Percentiles rank a stretch among this genome's conserved stretches.
phyloP scores from a whole-genome alignment of 1,139 yeast species.

The Zygosaccharomyces pseudobailii region DNA sequence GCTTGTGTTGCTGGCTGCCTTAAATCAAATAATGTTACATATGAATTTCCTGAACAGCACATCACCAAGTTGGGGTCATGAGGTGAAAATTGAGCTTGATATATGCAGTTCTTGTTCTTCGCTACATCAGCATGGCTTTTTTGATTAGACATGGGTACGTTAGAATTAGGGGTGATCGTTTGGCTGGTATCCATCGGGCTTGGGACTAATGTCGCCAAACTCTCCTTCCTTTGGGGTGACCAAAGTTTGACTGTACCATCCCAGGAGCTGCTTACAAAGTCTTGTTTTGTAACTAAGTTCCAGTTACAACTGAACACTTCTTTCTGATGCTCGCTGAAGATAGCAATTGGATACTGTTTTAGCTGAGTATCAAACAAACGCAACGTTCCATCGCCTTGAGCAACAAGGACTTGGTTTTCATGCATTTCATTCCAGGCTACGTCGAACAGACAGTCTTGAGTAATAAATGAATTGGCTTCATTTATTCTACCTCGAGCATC shows the following conservation, averaged over 20 bases:
- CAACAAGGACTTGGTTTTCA: constrained; percentile 77
- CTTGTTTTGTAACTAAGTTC: constrained; percentile 73
- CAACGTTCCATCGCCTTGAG: constrained; percentile 87
- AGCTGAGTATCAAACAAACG: constrained; percentile 74
- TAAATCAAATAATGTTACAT: constrained; percentile 77
- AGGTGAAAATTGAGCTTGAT: constrained; percentile 81
- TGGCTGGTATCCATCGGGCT: constrained; percentile 24
- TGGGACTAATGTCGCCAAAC: constrained; percentile 55
- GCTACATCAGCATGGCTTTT: constrained; percentile 14
- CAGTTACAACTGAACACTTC: constrained; percentile 89
- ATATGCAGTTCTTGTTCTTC: constrained; percentile 51
- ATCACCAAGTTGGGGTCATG: constrained; percentile 69
- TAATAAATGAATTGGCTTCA: constrained; percentile 63
- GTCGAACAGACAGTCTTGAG: constrained; percentile 91
- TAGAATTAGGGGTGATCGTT: constrained; percentile 13
- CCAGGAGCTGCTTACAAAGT: constrained; percentile 82
- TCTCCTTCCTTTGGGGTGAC: constrained; percentile 56
- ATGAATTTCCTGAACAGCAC: constrained; percentile 77
- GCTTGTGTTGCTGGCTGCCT: constrained; percentile 52
- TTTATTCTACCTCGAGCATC: constrained; percentile 57
- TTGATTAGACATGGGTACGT: constrained; percentile 22
- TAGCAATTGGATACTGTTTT: constrained; percentile 66
- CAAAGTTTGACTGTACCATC: constrained; percentile 80
- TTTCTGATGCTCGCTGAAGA: constrained; percentile 70
- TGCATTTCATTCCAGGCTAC: constrained; percentile 86